Base-by-base conservation (phyloP, 208 protist genomes). In the Acanthamoeba divionensis region DNA sequence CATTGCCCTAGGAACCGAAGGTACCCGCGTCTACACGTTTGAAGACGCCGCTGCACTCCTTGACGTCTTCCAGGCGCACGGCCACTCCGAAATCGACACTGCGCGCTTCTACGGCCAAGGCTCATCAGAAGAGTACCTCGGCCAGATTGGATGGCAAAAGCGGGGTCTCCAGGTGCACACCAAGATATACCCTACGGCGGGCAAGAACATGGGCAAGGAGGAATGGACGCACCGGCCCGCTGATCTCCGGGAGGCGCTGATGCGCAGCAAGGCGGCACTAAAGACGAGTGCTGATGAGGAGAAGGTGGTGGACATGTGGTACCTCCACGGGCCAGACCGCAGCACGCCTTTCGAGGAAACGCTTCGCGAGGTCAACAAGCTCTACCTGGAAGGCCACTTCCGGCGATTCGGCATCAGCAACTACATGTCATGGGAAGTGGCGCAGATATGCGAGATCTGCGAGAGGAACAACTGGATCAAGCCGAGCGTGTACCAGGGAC, bases 351-450 rank as follows among this genome's bases (percentile, higher is more conserved):
- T 75, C 65, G 69, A 82, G 48, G 65, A 71, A 62, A 91, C 87
- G 6, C 57, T 91, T 26, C 41, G 55, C 29, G 87, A 57, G 33
- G 55, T 91, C 55, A 67, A 82, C 87, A 63, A 91, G 73, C 79
- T 80, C 38, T 55, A 91, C 71, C 8, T 10, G 9, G 69, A 82
- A 21, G 87, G 87, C 13, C 33, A 80, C 7, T 91, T 91, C 48
- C 5, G 18, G 18, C 55, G 63, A 2, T 91, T 91, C 63, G 87
- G 87, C 79, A 41, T 91, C 38, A 75, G 55, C 87, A 91, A 91
- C 87, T 91, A 91, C 69, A 60, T 66, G 41, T 38, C 87, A 6
- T 86, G 87, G 69, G 87, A 91, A 52, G 87, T 91, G 41, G 69
- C 47, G 0, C 65, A 87, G 47, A 86, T 91, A 1, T 60, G 45